A percentile compares a stretch with the other conserved stretches of the same genome.
Conservation (phyloP, 208 protist species). For the Leishmania arabica region DNA sequence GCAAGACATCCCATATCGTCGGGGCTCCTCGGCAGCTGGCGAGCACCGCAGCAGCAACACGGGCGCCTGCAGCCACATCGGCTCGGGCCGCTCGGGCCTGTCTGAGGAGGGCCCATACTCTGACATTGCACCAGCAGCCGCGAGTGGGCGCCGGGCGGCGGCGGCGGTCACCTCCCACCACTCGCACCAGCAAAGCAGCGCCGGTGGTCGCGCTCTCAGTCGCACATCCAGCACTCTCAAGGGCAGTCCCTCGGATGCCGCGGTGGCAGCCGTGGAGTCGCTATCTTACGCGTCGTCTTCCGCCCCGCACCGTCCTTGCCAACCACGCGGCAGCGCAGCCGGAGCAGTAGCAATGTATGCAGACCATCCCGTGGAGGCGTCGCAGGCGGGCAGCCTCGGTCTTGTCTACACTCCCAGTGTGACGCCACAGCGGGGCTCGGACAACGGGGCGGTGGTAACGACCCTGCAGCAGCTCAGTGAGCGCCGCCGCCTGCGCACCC, state of each 20-base stretch:
- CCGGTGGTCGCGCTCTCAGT: not conserved
- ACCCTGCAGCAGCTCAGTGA: not conserved
- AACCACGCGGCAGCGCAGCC: not conserved
- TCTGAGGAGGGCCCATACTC: not conserved
- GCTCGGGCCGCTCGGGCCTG: not conserved
- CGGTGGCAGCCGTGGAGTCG: not conserved
- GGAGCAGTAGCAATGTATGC: not conserved
- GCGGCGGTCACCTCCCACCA: not conserved
- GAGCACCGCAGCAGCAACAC: not conserved
- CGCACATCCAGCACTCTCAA: not conserved
- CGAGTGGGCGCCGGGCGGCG: not conserved
- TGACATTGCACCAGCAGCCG: not conserved
- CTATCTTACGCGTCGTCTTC: not conserved
- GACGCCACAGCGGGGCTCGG: conserved; percentile 18
- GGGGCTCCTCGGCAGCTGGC: not conserved
- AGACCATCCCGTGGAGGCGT: conserved; percentile 1
- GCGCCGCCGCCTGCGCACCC: conserved; percentile 39
- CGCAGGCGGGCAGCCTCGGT: conserved; percentile 16
- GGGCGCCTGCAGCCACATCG: not conserved
- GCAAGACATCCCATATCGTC: not conserved
- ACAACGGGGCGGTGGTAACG: not conserved
- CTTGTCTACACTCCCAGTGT: conserved; percentile 21
- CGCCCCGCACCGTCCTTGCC: not conserved
- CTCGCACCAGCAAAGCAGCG: not conserved
- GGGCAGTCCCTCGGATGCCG: not conserved